Conservation (phyloP, 768 basidiomycete genomes). For the Gautieria morchelliformis region DNA sequence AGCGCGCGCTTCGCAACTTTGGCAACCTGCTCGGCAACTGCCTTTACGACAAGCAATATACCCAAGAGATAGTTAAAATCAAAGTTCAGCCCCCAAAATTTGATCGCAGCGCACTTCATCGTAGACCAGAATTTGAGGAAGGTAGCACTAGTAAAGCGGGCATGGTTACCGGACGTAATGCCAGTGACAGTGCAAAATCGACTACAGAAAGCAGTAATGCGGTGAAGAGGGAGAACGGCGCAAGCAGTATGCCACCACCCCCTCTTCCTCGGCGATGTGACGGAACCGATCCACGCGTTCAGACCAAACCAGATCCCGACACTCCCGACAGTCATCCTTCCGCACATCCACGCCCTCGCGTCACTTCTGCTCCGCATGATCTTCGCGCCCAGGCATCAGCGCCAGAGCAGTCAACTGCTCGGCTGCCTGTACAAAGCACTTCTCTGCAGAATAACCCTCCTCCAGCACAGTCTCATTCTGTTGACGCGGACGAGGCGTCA, state of each 20-base stretch:
- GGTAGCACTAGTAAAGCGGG: conserved; percentile 10
- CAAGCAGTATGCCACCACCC: neutral
- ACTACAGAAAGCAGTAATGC: neutral
- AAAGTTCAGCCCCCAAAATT: conserved; percentile 70
- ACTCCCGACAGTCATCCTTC: neutral
- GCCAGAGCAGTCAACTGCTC: neutral
- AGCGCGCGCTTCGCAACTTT: conserved; percentile 84
- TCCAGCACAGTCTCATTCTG: conserved; percentile 22
- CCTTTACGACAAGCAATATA: conserved; percentile 90
- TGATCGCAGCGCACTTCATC: conserved; percentile 55
- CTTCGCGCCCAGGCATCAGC: neutral
- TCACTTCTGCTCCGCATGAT: conserved; percentile 4
- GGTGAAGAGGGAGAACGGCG: conserved; percentile 17
- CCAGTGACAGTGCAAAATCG: neutral
- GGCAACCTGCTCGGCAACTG: conserved; percentile 95
- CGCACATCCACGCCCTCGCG: conserved; percentile 24
- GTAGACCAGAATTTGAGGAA: conserved; percentile 62
- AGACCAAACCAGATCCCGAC: neutral
- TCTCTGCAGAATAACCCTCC: neutral
- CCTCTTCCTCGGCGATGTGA: neutral
- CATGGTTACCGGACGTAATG: neutral
- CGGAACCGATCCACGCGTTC: neutral
- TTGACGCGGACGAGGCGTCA: conserved; percentile 28
- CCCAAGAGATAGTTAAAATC: conserved; percentile 77
- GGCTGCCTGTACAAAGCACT: conserved; percentile 5